Evolutionary conservation across 2,329 filamentous ascomycete genomes (phyloP).

Genomic region (Fusarium buxicola): DNA sequence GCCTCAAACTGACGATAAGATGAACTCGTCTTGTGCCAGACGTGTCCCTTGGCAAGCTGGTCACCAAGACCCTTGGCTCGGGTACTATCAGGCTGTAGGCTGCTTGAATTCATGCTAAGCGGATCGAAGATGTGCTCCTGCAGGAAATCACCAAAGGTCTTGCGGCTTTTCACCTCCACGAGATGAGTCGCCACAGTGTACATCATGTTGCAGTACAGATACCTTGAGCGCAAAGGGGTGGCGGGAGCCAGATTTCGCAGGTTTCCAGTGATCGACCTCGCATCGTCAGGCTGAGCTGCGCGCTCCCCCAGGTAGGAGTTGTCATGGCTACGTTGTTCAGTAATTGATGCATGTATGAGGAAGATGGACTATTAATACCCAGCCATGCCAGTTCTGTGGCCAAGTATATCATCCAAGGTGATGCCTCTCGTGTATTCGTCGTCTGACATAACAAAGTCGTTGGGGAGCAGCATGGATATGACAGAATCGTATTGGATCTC

Average conservation of each 20-base stretch:
- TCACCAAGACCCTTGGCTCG: neutral
- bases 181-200: constrained; percentile 17
- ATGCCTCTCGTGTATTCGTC: constrained; percentile 2
- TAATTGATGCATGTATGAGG: fast-evolving
- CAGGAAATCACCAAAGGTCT: neutral
- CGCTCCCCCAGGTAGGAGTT: constrained; percentile 17
- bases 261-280: constrained; percentile 4
- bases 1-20: constrained; percentile 9
- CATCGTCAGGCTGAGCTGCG: neutral
- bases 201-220: constrained; percentile 30
- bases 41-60: constrained; percentile 9
- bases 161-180: neutral
- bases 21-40: constrained; percentile 13
- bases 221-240: neutral
- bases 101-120: constrained; percentile 7
- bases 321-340: fast-evolving
- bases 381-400: constrained; percentile 16
- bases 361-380: neutral
- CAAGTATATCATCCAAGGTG: constrained; percentile 12
- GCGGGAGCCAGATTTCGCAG: constrained; percentile 11
- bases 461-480: constrained; percentile 11
- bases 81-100: neutral
- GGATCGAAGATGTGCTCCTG: neutral
- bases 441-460: constrained; percentile 13
- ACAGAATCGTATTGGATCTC: neutral